phyloP scores from a whole-genome alignment of 1,284 basidiomycete genomes.

The Malassezia restricta region DNA sequence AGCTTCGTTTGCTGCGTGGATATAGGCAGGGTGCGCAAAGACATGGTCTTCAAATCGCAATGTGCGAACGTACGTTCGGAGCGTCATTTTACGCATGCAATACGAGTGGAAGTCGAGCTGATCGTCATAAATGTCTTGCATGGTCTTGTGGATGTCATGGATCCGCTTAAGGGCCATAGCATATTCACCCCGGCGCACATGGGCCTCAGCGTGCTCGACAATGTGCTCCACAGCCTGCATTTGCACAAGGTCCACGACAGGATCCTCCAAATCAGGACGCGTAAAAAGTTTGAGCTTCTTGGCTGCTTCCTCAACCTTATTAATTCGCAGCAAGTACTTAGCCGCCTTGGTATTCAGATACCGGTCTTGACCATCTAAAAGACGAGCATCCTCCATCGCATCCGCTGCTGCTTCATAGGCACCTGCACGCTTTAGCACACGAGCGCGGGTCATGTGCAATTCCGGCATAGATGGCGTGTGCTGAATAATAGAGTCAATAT shows the following conservation, averaged over 20 bases:
- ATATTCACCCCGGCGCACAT: slow-evolving; percentile 57
- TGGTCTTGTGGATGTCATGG: slow-evolving; percentile 65
- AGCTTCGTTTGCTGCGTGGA: slow-evolving; percentile 61
- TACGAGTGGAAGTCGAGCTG: slow-evolving; percentile 98
- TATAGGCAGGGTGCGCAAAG: slow-evolving; percentile 62
- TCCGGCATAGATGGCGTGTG: slow-evolving; percentile 94
- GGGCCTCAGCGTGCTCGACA: slow-evolving; percentile 66
- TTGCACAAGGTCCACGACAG: slow-evolving; percentile 74
- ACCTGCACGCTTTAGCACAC: slow-evolving; percentile 75
- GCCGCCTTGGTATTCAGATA: slow-evolving; percentile 89
- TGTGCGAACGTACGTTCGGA: slow-evolving; percentile 69
- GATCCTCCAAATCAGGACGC: slow-evolving; percentile 52
- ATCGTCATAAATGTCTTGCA: slow-evolving; percentile 82
- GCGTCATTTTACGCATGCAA: slow-evolving; percentile 74
- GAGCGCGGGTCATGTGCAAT: slow-evolving; percentile 68
- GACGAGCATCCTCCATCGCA: slow-evolving; percentile 68
- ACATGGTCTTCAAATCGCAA: slow-evolving; percentile 71
- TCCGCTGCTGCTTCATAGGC: slow-evolving; percentile 64
- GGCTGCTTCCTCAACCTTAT: slow-evolving; percentile 52
- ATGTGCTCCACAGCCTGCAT: slow-evolving; percentile 92
- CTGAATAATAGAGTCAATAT: slow-evolving; percentile 57
- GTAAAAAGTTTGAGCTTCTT: slow-evolving; percentile 35
- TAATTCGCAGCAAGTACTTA: slow-evolving; percentile 75
- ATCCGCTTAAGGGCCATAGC: slow-evolving; percentile 79
- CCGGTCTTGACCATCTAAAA: slow-evolving; percentile 84